Percentiles rank a stretch among this genome's conserved stretches.
Evolutionary conservation across 2,329 filamentous ascomycete species (phyloP).

Genomic region (Stagonosporopsis vannaccii): DNA sequence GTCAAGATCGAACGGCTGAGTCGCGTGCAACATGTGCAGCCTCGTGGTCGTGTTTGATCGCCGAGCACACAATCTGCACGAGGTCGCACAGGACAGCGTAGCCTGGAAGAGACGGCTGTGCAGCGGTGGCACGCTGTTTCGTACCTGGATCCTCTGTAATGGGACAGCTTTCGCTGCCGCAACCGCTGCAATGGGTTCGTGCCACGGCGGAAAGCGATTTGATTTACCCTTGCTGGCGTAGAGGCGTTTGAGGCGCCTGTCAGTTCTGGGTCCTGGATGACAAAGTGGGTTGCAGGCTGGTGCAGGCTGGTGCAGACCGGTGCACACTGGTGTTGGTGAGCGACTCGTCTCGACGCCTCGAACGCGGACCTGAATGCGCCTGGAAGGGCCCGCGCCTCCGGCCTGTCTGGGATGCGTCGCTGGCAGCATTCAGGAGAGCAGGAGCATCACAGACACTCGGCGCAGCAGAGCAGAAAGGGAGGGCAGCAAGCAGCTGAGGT

Average conservation of each 20-base stretch:
- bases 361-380: slow-evolving; percentile 14
- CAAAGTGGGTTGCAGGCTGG: slow-evolving; percentile 13
- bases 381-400: slow-evolving; percentile 27
- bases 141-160: slow-evolving; percentile 19
- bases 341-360: slow-evolving; percentile 5
- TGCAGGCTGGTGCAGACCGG: background rate
- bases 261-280: slow-evolving; percentile 22
- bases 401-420: slow-evolving; percentile 22
- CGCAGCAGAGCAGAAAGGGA: slow-evolving; percentile 20
- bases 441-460: background rate
- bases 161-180: slow-evolving; percentile 22
- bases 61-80: slow-evolving; percentile 28
- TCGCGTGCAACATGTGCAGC: slow-evolving; percentile 23
- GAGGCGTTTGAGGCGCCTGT: slow-evolving; percentile 32
- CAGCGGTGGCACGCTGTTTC: slow-evolving; percentile 19
- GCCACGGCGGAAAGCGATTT: slow-evolving; percentile 21
- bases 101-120: slow-evolving; percentile 22
- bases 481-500: slow-evolving; percentile 34
- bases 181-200: slow-evolving; percentile 24
- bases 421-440: slow-evolving; percentile 1
- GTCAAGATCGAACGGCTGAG: slow-evolving; percentile 4
- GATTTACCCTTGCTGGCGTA: slow-evolving; percentile 10
- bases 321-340: slow-evolving; percentile 8
- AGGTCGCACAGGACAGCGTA: slow-evolving; percentile 16
- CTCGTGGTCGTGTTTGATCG: slow-evolving; percentile 30